Evolutionary conservation across 805 yeast genomes (phyloP), one percentile per base, ranked within the genome.

Genomic region (Yamadazyma laniorum): DNA sequence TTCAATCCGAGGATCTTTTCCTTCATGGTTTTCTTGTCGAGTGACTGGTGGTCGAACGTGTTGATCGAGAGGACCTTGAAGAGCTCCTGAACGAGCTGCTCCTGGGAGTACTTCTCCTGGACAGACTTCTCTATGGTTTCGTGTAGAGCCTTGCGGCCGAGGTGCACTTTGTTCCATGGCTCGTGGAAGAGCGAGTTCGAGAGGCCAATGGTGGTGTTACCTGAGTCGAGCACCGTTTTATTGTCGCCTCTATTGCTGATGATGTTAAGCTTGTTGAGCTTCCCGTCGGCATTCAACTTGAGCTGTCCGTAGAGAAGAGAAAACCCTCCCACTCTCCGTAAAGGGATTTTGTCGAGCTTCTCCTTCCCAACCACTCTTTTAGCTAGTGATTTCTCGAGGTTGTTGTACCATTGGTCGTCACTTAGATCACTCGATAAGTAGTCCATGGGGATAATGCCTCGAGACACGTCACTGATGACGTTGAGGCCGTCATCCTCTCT

Each of bases 111-210:
- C 18, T 18, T 15, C 8, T 40, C 30, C n/a, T 14, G 11, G 3
- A 51, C 38, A 0, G 65, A 40, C n/a, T 41, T 27, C 5, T 47
- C 16, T 11, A 64, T 49, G 29, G 56, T 22, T 5, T 49, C 44
- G 9, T 51, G 46, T 21, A 69, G 47, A 22, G 58, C 34, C 6
- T 33, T 15, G 32, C 52, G 55, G 0, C 91, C 96, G 4, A 61
- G 37, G 4, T 53, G 48, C 0, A 83, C 83, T 51, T 90, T 91
- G 0, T 74, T 72, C 97, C 98, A 90, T 5, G 86, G 83, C 18
- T 77, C 67, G 21, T 71, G 66, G 47, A 67, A 75, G n/a, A 76
- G 60, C 2, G 90, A 82, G 53, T 85, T 85, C 1, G 90, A 82
- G 11, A 85, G 51, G 1, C 87, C 85, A 38, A 81, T 65, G 0